Evolutionary conservation across 805 yeast genomes (phyloP), one percentile per base, ranked within the genome.

Genomic region (Candida sanyiensis): DNA sequence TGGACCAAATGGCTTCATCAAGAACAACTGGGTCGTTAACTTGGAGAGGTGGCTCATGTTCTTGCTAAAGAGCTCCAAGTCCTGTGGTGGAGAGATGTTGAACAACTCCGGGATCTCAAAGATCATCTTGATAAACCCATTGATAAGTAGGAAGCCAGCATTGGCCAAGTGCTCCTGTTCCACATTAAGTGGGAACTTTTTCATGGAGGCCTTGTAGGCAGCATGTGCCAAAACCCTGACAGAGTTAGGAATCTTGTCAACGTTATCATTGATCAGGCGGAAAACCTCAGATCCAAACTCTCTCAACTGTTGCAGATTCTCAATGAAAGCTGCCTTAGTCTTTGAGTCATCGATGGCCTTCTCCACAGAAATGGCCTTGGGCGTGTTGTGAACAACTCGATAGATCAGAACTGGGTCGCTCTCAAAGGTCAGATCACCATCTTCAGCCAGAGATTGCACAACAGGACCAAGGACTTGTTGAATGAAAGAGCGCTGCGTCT

Each of bases 271-370:
- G 18, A 88, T 51, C 0, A 73, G 51, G 15, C 72, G 72, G 49
- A 86, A 66, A 8, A 84, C 62, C 39, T 76, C 75, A 19, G 82
- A 74, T 0, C 86, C 66, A 31, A 72, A 67, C 45, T 84, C 95
- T 57, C 97, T 74, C 37, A 93, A 61, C 17, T 65, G 64, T 59
- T 84, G 84, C 51, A 93, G 64, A 49, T 93, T 89, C 25, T 68
- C 60, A 24, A 93, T 80, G 57, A 86, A 93, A 30, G 70, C 68
- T 0, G 63, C 60, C 24, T 93, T 73, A 0, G 90, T 87, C n/a
- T 72, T 78, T 2, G 78, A 73, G 47, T 85, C 89, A 46, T 81
- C 82, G 45, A 90, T 85, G 1, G 97, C 95, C 27, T 64, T 68
- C 38, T 75, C 81, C 0, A 83, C 79, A 5, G 77, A 55, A 4